Conservation (phyloP, 1,139 yeast species). For the Debaryomyces subglobosus region DNA sequence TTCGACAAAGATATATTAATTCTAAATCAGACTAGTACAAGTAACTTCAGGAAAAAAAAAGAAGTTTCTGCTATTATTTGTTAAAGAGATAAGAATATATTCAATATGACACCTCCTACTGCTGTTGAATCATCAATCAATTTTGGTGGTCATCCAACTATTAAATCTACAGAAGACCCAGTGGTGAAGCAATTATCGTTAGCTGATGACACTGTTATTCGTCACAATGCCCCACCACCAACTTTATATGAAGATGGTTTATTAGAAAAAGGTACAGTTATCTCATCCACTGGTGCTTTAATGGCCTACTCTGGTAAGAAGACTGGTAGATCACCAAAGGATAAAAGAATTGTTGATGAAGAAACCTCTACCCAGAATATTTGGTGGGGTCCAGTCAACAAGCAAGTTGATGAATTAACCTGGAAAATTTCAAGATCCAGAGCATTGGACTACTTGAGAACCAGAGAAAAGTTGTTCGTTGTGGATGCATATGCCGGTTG, state of each 20-base stretch:
- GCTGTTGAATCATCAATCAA: conserved; percentile 52
- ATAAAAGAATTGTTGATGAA: conserved; percentile 97
- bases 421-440: conserved; percentile 97
- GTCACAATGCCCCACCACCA: conserved; percentile 94
- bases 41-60: neutral
- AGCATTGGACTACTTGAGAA: conserved; percentile 95
- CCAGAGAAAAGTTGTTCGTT: conserved; percentile 91
- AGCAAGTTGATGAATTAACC: conserved; percentile 89
- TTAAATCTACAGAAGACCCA: conserved; percentile 47
- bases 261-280: conserved; percentile 86
- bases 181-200: conserved; percentile 48
- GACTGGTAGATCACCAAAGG: conserved; percentile 98
- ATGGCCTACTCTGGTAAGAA: conserved; percentile 95
- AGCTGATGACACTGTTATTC: conserved; percentile 52
- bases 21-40: neutral
- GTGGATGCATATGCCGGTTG: conserved; percentile 98
- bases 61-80: neutral
- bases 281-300: conserved; percentile 91
- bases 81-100: neutral
- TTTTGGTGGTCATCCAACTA: conserved; percentile 47
- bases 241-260: conserved; percentile 94
- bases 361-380: conserved; percentile 78
- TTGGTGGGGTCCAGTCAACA: conserved; percentile 99
- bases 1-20: neutral
- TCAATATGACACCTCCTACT: conserved; percentile 49